These are phyloP conservation scores for Ustilago nuda DNA, from an alignment of 1,284 basidiomycete genomes.

Conservation along the genomic window DNA sequence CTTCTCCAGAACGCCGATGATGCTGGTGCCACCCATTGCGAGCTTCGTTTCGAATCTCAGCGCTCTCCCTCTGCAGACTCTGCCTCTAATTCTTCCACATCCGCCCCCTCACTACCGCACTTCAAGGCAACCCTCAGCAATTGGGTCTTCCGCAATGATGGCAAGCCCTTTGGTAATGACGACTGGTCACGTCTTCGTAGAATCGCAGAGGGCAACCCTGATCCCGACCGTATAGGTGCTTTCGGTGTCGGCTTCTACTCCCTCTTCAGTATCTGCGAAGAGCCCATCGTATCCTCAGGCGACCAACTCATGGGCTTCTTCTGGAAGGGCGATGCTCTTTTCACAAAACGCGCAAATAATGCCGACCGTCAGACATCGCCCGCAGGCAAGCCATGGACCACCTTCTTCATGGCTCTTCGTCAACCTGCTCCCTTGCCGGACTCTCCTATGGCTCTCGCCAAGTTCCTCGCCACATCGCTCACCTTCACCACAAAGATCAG, in stretches of 20 bases:
- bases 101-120: slow-evolving; percentile 54
- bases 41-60: slow-evolving; percentile 65
- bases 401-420: slow-evolving; percentile 89
- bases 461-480: slow-evolving; percentile 90
- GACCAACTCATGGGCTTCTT: slow-evolving; percentile 89
- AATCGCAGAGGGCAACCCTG: slow-evolving; percentile 72
- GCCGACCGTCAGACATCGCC: slow-evolving; percentile 42
- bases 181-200: slow-evolving; percentile 68
- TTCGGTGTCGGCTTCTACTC: slow-evolving; percentile 73
- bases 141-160: slow-evolving; percentile 83
- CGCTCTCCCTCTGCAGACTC: slow-evolving; percentile 22
- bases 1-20: slow-evolving; percentile 96
- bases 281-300: slow-evolving; percentile 91
- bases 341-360: slow-evolving; percentile 57
- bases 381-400: slow-evolving; percentile 78
- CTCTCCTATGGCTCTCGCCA: slow-evolving; percentile 82
- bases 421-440: slow-evolving; percentile 85
- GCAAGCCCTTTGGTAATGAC: slow-evolving; percentile 70
- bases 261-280: slow-evolving; percentile 75
- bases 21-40: slow-evolving; percentile 76
- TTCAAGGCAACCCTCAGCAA: slow-evolving; percentile 69
- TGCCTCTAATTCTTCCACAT: background rate
- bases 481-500: slow-evolving; percentile 90
- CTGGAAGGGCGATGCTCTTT: slow-evolving; percentile 77
- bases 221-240: slow-evolving; percentile 72